These are phyloP conservation scores for Colletotrichum filicis DNA, from an alignment of 2,329 filamentous ascomycete genomes.

Conservation along the genomic window DNA sequence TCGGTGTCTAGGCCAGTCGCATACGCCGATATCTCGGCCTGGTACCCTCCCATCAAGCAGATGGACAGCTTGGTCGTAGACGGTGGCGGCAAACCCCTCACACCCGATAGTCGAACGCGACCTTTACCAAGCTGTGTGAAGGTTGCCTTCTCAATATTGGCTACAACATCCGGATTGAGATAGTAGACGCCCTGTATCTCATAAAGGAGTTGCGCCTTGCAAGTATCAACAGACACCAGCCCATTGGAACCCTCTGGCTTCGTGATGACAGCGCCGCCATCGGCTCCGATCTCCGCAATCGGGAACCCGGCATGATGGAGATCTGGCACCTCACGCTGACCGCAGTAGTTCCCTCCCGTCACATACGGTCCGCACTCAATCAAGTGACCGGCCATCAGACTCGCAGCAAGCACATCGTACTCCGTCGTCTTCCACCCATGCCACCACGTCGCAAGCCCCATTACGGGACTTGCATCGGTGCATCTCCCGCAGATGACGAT, in stretches of 20 bases:
- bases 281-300: constrained; percentile 49
- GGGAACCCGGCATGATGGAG: constrained; percentile 48
- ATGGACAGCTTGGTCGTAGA: constrained; percentile 52
- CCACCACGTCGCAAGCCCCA: constrained; percentile 67
- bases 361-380: constrained; percentile 67
- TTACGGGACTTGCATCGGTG: constrained; percentile 62
- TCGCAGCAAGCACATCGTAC: constrained; percentile 60
- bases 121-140: constrained; percentile 48
- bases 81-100: constrained; percentile 50
- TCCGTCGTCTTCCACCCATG: constrained; percentile 60
- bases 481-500: constrained; percentile 62
- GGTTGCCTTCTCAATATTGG: constrained; percentile 48
- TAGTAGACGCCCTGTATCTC: constrained; percentile 60
- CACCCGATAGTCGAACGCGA: constrained; percentile 49
- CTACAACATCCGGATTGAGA: constrained; percentile 61
- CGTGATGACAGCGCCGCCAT: constrained; percentile 48
- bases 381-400: constrained; percentile 62
- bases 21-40: constrained; percentile 45
- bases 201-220: constrained; percentile 60
- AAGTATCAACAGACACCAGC: constrained; percentile 47
- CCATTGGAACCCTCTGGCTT: constrained; percentile 48
- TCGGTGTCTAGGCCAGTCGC: constrained; percentile 39
- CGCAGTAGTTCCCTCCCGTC: constrained; percentile 65
- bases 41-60: constrained; percentile 49
- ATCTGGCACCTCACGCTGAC: constrained; percentile 52